phyloP scores from a whole-genome alignment of 2,329 filamentous ascomycete species.

The Clonostachys chloroleuca region DNA sequence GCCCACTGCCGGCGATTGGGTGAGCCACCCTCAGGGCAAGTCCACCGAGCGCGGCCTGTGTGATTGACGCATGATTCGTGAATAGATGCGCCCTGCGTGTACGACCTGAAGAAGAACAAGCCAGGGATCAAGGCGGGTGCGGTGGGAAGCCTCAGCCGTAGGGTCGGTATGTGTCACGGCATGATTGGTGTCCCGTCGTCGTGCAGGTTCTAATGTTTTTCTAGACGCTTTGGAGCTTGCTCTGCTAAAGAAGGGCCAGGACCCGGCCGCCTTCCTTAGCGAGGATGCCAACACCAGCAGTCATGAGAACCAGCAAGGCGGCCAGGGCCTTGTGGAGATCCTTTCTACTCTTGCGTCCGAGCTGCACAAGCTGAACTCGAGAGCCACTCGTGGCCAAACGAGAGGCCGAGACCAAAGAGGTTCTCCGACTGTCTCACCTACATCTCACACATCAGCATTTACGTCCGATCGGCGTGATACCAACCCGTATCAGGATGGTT shows the following conservation, averaged over 20 bases:
- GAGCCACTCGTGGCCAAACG: too few relatives aligned
- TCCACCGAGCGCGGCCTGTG: too few relatives aligned
- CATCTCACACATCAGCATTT: neutral
- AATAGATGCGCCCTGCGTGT: conserved; percentile 12
- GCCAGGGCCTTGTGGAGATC: conserved; percentile 8
- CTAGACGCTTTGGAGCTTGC: conserved; percentile 1
- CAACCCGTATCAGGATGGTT: neutral
- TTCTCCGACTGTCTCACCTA: neutral
- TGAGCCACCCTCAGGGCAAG: conserved; percentile 3
- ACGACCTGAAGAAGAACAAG: conserved; percentile 14
- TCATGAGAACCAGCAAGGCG: neutral
- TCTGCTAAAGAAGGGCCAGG: neutral
- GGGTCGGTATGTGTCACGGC: conserved; percentile 9
- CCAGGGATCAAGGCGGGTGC: conserved; percentile 14
- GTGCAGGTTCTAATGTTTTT: neutral
- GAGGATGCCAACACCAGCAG: too few relatives aligned
- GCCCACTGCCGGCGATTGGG: conserved; percentile 20
- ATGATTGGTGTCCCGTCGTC: too few relatives aligned
- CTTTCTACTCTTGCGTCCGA: conserved; percentile 10
- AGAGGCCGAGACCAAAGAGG: too few relatives aligned
- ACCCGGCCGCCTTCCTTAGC: neutral
- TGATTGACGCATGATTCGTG: neutral
- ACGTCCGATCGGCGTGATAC: neutral
- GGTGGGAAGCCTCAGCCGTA: conserved; percentile 10
- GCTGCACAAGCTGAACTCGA: conserved; percentile 9